phyloP scores from a whole-genome alignment of 2,329 filamentous ascomycete species.

The Endocalyx cinctus region DNA sequence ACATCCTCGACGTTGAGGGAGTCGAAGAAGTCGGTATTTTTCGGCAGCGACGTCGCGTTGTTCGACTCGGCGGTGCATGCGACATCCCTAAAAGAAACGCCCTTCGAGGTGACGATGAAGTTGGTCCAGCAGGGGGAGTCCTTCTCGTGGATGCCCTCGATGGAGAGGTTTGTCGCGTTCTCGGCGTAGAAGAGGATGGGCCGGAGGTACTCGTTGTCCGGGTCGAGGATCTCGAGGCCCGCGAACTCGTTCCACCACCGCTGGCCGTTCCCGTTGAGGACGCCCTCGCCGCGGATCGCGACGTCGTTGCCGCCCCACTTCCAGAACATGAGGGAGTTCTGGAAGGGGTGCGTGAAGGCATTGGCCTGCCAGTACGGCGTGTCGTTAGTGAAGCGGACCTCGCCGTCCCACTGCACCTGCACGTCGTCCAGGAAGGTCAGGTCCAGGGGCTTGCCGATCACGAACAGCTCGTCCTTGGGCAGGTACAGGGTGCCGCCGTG shows the following conservation, averaged over 20 bases:
- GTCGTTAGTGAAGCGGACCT: slow-evolving; percentile 43
- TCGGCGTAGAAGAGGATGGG: slow-evolving; percentile 59
- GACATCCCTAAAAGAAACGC: slow-evolving; percentile 49
- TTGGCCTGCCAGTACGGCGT: slow-evolving; percentile 39
- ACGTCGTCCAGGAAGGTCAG: slow-evolving; percentile 54
- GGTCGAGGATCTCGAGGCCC: slow-evolving; percentile 42
- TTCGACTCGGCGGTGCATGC: slow-evolving; percentile 49
- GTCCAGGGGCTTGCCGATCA: slow-evolving; percentile 56
- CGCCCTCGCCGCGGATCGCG: slow-evolving; percentile 53
- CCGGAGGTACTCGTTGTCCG: slow-evolving; percentile 50
- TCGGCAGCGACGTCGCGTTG: slow-evolving; percentile 40
- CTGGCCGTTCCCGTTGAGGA: slow-evolving; percentile 52
- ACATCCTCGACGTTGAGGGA: slow-evolving; percentile 52
- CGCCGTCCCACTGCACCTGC: slow-evolving; percentile 54
- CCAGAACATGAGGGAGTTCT: slow-evolving; percentile 56
- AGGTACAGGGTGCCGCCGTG: slow-evolving; percentile 53
- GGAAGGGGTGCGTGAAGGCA: slow-evolving; percentile 36
- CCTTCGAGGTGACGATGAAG: slow-evolving; percentile 53
- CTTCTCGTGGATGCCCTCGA: slow-evolving; percentile 55
- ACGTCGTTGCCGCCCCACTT: slow-evolving; percentile 60
- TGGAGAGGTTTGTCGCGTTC: slow-evolving; percentile 53
- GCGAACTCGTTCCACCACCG: slow-evolving; percentile 39
- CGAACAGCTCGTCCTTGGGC: slow-evolving; percentile 47
- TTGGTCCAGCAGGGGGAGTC: slow-evolving; percentile 62
- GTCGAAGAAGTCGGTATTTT: slow-evolving; percentile 62